These are phyloP conservation scores for Hemileia vastatrix DNA, from an alignment of 1,284 basidiomycete species.

Conservation along the genomic window DNA sequence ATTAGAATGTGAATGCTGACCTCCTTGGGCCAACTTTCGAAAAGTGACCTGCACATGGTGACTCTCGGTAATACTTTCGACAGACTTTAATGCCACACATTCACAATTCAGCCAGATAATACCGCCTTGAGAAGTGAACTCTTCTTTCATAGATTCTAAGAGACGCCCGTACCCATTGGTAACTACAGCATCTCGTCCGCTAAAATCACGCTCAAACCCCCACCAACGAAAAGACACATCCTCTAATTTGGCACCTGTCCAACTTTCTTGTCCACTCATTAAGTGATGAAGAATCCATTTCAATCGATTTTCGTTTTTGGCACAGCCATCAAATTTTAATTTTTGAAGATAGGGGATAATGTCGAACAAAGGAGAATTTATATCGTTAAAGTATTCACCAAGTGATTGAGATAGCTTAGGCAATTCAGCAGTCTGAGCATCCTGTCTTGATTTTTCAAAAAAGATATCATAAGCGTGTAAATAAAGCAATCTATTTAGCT, in stretches of 20 bases:
- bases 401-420: neutral
- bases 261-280: conserved; percentile 25
- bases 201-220: conserved; percentile 41
- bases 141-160: conserved; percentile 37
- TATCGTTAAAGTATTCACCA: neutral
- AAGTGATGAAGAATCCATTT: neutral
- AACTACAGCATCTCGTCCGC: conserved; percentile 42
- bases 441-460: conserved; percentile 3
- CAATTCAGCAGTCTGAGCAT: conserved; percentile 6
- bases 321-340: too few relatives aligned
- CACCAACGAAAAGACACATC: conserved; percentile 41
- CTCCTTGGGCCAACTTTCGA: conserved; percentile 22
- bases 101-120: conserved; percentile 32
- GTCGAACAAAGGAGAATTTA: conserved; percentile 11
- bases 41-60: neutral
- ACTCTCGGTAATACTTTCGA: conserved; percentile 13
- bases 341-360: neutral
- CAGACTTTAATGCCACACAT: conserved; percentile 30
- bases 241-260: conserved; percentile 38
- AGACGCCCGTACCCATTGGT: conserved; percentile 38
- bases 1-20: neutral
- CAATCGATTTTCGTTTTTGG: too few relatives aligned
- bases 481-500: conserved; percentile 1
- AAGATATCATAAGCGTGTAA: conserved; percentile 17
- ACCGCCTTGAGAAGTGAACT: conserved; percentile 30